These are phyloP conservation scores for Diaporthe ilicicola DNA, from an alignment of 2,329 filamentous ascomycete species.

Conservation along the genomic window DNA sequence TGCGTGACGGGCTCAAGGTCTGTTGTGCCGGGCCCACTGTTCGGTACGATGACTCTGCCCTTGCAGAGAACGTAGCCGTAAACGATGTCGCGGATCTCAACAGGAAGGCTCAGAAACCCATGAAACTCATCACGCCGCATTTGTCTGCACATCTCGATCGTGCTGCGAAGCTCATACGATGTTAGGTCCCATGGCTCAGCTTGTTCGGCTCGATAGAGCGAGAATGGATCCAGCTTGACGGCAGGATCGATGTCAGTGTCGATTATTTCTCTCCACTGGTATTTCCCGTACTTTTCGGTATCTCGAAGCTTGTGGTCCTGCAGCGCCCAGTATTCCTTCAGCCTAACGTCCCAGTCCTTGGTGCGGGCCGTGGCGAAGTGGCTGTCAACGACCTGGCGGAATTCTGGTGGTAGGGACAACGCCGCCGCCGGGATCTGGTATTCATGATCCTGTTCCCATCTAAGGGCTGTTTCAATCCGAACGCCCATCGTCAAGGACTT, in stretches of 20 bases:
- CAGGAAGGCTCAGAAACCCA: slow-evolving; percentile 23
- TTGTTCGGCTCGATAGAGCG: background rate
- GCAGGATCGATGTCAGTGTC: background rate
- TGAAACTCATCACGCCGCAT: background rate
- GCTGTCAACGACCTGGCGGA: background rate
- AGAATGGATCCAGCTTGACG: background rate
- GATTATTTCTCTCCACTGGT: background rate
- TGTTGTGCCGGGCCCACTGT: background rate
- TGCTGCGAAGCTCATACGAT: background rate
- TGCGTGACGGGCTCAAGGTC: background rate
- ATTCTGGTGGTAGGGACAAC: background rate
- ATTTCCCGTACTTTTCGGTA: background rate
- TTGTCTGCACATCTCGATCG: background rate
- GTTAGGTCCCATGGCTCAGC: background rate
- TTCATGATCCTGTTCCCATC: background rate
- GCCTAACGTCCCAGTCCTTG: background rate
- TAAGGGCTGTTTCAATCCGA: background rate
- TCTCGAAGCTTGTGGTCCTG: background rate
- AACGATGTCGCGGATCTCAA: slow-evolving; percentile 21
- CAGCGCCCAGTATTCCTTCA: background rate
- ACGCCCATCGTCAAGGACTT: background rate
- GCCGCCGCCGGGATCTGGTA: background rate
- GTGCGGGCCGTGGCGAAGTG: slow-evolving; percentile 5
- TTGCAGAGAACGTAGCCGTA: slow-evolving; percentile 1
- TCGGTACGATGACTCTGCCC: slow-evolving; percentile 16